These are phyloP conservation scores for Podila clonocystis DNA, from an alignment of 192 early-diverging fungal species.

Conservation along the genomic window DNA sequence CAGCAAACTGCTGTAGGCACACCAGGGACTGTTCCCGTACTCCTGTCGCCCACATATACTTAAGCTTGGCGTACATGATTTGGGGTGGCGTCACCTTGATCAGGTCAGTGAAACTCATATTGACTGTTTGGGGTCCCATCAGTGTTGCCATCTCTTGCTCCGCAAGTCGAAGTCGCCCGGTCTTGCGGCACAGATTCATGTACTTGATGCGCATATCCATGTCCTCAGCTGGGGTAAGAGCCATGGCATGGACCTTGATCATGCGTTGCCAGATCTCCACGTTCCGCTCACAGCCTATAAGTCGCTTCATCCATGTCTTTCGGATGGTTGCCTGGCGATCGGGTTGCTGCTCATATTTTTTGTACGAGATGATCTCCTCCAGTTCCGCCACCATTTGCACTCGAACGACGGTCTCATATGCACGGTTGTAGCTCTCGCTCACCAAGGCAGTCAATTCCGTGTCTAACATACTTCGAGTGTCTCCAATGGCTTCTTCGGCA, in stretches of 20 bases:
- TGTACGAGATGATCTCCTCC: constrained; percentile 95
- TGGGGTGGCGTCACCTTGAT: constrained; percentile 57
- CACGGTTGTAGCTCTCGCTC: constrained; percentile 93
- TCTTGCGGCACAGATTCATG: constrained; percentile 92
- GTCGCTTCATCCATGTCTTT: constrained; percentile 87
- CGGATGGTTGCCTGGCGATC: constrained; percentile 79
- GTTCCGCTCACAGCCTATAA: constrained; percentile 91
- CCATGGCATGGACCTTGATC: constrained; percentile 87
- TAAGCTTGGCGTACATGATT: constrained; percentile 92
- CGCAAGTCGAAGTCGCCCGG: constrained; percentile 79
- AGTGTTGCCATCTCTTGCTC: constrained; percentile 80
- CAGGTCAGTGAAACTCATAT: constrained; percentile 27
- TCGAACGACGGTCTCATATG: constrained; percentile 87
- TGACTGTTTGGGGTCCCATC: constrained; percentile 22
- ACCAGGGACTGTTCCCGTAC: constrained; percentile 72
- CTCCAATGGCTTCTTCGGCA: constrained; percentile 77
- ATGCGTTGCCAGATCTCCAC: constrained; percentile 97
- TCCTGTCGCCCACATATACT: constrained; percentile 87
- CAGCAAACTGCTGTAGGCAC: constrained; percentile 83
- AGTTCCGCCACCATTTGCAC: constrained; percentile 98
- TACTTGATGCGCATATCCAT: constrained; percentile 97
- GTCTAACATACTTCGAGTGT: constrained; percentile 83
- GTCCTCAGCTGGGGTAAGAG: constrained; percentile 90
- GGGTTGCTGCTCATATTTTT: constrained; percentile 77
- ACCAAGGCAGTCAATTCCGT: constrained; percentile 87